phyloP scores from a whole-genome alignment of 345 rosid genomes.

The Rhizophora mangle region DNA sequence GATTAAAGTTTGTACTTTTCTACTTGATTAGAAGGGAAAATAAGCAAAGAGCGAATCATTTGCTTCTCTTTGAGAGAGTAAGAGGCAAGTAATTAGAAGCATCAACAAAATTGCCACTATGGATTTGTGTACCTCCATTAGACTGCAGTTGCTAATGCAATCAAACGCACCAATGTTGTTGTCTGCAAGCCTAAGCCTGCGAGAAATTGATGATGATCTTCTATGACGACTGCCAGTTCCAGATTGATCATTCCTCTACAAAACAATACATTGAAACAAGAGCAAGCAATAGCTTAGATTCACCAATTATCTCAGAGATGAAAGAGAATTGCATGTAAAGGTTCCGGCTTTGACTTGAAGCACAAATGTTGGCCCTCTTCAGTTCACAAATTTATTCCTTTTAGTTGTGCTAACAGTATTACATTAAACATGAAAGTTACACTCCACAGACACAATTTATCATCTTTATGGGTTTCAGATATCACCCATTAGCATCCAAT shows the following conservation, averaged over 20 bases:
- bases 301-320: background rate
- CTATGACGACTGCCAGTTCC: constrained; percentile 76
- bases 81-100: background rate
- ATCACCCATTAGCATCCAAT: no score
- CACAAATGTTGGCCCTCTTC: no score
- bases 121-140: constrained; percentile 69
- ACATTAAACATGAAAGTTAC: no score
- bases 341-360: no score
- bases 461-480: no score
- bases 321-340: background rate
- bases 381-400: no score
- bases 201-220: constrained; percentile 61
- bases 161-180: constrained; percentile 50
- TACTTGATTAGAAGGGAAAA: background rate
- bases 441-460: no score
- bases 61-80: background rate
- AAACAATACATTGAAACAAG: constrained; percentile 23
- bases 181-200: constrained; percentile 61
- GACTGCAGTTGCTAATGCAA: constrained; percentile 73
- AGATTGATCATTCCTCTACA: constrained; percentile 79
- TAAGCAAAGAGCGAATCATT: background rate
- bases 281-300: constrained; percentile 3
- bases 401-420: no score
- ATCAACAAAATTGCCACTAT: background rate
- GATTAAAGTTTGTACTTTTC: background rate